phyloP scores from a whole-genome alignment of 2,329 filamentous ascomycete genomes.

The Fusarium avenaceum region DNA sequence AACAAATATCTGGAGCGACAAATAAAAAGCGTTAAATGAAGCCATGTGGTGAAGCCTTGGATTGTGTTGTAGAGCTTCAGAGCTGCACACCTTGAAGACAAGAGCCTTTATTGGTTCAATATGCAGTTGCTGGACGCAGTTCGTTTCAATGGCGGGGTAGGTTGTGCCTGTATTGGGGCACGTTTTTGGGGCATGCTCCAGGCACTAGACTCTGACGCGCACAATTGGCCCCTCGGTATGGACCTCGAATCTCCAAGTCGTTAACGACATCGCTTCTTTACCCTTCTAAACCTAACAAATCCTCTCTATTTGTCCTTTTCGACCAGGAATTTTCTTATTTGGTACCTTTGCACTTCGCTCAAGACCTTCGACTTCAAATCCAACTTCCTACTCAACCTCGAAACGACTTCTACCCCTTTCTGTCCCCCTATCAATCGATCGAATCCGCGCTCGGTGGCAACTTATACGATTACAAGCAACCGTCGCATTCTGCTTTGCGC shows the following conservation, averaged over 20 bases:
- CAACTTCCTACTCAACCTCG: not conserved
- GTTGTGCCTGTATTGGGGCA: conserved; percentile 28
- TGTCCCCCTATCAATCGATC: conserved; percentile 20
- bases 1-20: conserved; percentile 10
- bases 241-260: conserved; percentile 30
- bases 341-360: not conserved
- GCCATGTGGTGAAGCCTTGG: conserved; percentile 42
- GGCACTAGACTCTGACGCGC: conserved; percentile 44
- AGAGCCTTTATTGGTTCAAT: conserved; percentile 49
- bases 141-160: conserved; percentile 35
- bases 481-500: conserved; percentile 29
- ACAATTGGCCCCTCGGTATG: conserved; percentile 43
- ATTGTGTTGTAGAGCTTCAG: conserved; percentile 32
- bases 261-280: conserved; percentile 29
- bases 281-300: conserved; percentile 17
- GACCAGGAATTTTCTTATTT: not conserved
- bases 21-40: conserved; percentile 37
- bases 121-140: not conserved
- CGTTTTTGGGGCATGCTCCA: conserved; percentile 31
- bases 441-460: conserved; percentile 44
- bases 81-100: conserved; percentile 48
- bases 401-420: conserved; percentile 20
- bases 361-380: not conserved
- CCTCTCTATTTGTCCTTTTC: conserved; percentile 13
- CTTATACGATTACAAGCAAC: conserved; percentile 34